phyloP scores from a whole-genome alignment of 1,139 yeast species.

The Yamadazyma diospyri region DNA sequence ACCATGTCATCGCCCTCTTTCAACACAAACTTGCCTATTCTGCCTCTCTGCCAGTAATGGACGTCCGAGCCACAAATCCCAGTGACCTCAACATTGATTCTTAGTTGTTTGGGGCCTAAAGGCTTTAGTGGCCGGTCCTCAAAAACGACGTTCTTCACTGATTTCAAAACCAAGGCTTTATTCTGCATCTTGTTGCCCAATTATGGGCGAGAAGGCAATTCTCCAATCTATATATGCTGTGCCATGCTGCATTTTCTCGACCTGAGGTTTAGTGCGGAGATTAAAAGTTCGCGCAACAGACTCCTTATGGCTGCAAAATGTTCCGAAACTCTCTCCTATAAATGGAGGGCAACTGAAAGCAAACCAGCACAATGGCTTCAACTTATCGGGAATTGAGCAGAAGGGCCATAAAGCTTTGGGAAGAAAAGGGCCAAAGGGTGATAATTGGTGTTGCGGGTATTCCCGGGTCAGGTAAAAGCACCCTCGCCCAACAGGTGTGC shows the following conservation, averaged over 20 bases:
- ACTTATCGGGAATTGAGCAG: conserved; percentile 3
- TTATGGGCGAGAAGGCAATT: background rate
- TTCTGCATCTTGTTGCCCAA: conserved; percentile 22
- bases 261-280: background rate
- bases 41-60: conserved; percentile 78
- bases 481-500: conserved; percentile 43
- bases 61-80: conserved; percentile 91
- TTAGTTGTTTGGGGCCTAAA: conserved; percentile 13
- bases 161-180: conserved; percentile 61
- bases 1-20: conserved; percentile 55
- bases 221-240: background rate
- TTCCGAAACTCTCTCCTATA: conserved; percentile 3
- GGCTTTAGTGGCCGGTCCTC: conserved; percentile 57
- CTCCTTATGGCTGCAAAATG: conserved; percentile 3
- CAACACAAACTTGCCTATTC: conserved; percentile 68
- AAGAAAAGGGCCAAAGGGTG: conserved; percentile 24
- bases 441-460: conserved; percentile 64
- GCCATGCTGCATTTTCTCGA: conserved; percentile 1
- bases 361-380: background rate
- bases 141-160: conserved; percentile 51
- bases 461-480: conserved; percentile 84
- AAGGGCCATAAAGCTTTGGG: conserved; percentile 4
- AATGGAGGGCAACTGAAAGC: background rate
- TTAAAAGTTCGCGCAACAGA: background rate
- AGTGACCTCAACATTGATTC: conserved; percentile 32